Conservation (phyloP, 805 yeast species). For the Candida piceae region DNA sequence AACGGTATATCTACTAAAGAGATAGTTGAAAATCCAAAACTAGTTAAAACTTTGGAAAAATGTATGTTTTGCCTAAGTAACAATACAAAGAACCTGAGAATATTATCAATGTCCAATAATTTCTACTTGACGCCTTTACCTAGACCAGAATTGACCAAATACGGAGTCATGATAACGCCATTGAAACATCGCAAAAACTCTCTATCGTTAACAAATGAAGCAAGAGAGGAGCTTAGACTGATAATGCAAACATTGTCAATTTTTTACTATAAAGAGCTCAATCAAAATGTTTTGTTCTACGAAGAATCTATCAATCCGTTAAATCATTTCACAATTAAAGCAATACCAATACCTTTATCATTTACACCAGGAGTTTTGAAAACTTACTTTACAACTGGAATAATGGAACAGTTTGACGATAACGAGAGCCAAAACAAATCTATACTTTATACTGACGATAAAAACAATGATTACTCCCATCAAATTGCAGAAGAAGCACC, state of each 20-base stretch:
- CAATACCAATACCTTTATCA: slow-evolving; percentile 38
- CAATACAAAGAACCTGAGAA: slow-evolving; percentile 22
- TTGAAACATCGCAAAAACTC: slow-evolving; percentile 35
- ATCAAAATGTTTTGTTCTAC: slow-evolving; percentile 37
- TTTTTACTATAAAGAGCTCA: slow-evolving; percentile 34
- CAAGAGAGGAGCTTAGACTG: slow-evolving; percentile 37
- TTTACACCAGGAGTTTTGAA: slow-evolving; percentile 26
- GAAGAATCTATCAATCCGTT: slow-evolving; percentile 34
- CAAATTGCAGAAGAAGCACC: slow-evolving; percentile 44
- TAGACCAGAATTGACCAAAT: slow-evolving; percentile 33
- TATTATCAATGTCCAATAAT: slow-evolving; percentile 29
- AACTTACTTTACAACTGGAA: slow-evolving; percentile 39
- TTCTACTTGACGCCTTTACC: slow-evolving; percentile 37
- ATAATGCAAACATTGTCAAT: slow-evolving; percentile 37
- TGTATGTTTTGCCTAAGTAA: slow-evolving; percentile 36
- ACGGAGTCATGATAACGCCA: slow-evolving; percentile 38
- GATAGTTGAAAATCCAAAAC: slow-evolving; percentile 20
- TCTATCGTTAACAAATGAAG: slow-evolving; percentile 37
- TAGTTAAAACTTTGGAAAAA: slow-evolving; percentile 28
- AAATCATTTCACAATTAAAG: slow-evolving; percentile 38
- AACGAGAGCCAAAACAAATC: slow-evolving; percentile 33
- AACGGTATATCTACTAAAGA: slow-evolving; percentile 18
- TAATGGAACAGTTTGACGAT: slow-evolving; percentile 34
- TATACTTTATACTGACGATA: slow-evolving; percentile 34
- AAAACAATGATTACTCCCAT: slow-evolving; percentile 19